phyloP scores from a whole-genome alignment of 176 grass and related monocot species.

The Tuctoria greenei region DNA sequence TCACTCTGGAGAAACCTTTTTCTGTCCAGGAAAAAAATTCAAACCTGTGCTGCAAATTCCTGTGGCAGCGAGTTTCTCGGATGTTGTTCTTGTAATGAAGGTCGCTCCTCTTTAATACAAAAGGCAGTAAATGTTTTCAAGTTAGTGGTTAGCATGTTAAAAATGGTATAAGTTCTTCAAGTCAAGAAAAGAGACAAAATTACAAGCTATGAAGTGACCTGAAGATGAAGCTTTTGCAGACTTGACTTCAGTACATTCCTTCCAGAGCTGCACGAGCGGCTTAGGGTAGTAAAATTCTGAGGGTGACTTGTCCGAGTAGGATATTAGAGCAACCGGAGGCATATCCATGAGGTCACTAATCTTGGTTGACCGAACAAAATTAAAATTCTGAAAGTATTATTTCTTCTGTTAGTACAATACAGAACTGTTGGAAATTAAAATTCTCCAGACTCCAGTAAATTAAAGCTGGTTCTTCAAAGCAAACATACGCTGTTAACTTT shows the following conservation, averaged over 20 bases:
- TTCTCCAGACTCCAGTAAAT: not conserved
- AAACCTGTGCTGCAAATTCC: constrained; percentile 46
- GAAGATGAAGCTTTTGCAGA: constrained; percentile 39
- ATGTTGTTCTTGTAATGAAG: constrained; percentile 46
- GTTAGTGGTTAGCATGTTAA: constrained; percentile 23
- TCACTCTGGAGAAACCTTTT: constrained; percentile 5
- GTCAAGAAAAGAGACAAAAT: constrained; percentile 10
- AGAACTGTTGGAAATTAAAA: not conserved
- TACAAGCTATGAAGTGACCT: constrained; percentile 52
- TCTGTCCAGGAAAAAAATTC: constrained; percentile 22
- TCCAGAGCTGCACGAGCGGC: constrained; percentile 62
- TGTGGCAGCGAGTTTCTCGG: constrained; percentile 34
- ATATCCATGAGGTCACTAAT: constrained; percentile 65
- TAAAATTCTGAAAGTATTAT: constrained; percentile 48
- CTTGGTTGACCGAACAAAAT: constrained; percentile 42
- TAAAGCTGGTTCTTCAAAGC: not conserved
- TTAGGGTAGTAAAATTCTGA: constrained; percentile 66
- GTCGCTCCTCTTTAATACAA: constrained; percentile 45
- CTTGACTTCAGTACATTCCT: constrained; percentile 49
- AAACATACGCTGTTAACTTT: constrained; percentile 62
- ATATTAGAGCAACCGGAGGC: constrained; percentile 57
- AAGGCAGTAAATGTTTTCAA: constrained; percentile 16
- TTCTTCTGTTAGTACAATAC: constrained; percentile 7
- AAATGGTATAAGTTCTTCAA: constrained; percentile 1
- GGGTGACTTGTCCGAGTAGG: constrained; percentile 37